Base-by-base conservation (phyloP, 208 protist genomes). In the Strigomonas culicis region DNA sequence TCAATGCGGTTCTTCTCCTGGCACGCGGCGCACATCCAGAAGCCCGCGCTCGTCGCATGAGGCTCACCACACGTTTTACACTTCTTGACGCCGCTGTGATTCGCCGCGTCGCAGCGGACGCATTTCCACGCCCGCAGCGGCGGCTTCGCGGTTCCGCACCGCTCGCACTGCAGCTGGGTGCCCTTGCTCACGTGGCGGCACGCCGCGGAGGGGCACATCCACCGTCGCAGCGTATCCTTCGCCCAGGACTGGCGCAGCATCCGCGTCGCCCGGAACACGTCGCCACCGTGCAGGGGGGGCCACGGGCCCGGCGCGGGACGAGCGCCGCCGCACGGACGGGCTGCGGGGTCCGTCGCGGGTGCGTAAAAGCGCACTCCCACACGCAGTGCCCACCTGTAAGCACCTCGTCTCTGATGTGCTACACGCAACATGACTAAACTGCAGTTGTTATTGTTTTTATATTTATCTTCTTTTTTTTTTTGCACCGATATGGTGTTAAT, bases 1-100 rank as follows among this genome's bases (percentile, higher is more conserved):
- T 95, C 89, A 30, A 93, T 67, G 24, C 82, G 81, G 68, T 95
- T 95, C 74, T 93, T 95, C 71, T 93, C 80, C n/a, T 77, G 68
- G 66, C 89, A 95, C 17, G 72, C 79, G 13, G 82, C 77, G 63
- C 89, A 95, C 86, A 93, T 90, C 84, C 86, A 95, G 59, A 84
- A 92, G 17, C 77, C 80, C 2, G 50, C 68, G 60, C 86, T 95
- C 19, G 58, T 49, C 25, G 78, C 74, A 11, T 46, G 24, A 22
- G 75, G 53, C 11, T 70, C 67, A 13, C 66, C 60, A 61, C 89
- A 95, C 36, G 72, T 71, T 53, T 88, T 90, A 68, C 89, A 95
- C 50, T 70, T 58, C 58, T 84, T 91, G 30, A 95, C 84, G 0
- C 89, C 89, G 31, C 77, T 72, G 66, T 85, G 75, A 63, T 95